Conservation (phyloP, 2,329 filamentous ascomycete genomes). For the Bipolaris sorokiniana region DNA sequence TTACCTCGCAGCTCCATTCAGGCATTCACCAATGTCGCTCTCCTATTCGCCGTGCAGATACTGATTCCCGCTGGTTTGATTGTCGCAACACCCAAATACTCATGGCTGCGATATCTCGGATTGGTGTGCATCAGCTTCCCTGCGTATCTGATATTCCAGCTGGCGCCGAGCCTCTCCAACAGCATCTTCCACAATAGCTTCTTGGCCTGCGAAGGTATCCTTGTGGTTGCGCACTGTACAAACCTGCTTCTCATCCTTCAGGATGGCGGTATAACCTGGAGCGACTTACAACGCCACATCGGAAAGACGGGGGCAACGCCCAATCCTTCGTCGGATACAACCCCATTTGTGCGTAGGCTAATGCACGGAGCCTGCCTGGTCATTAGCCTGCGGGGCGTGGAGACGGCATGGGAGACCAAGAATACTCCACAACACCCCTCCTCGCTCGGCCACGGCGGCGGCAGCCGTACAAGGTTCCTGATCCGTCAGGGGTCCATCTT, state of each 20-base stretch:
- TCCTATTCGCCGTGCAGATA: too few species aligned
- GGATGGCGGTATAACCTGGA: slow-evolving; percentile 5
- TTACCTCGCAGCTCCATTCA: too few species aligned
- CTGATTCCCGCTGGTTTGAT: neutral
- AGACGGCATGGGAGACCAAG: neutral
- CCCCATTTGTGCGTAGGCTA: slow-evolving; percentile 1
- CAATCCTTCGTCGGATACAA: neutral
- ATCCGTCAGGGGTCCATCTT: slow-evolving; percentile 4
- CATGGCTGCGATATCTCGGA: neutral
- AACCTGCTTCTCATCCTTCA: slow-evolving; percentile 2
- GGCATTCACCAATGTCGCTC: too few species aligned
- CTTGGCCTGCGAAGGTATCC: slow-evolving; percentile 2
- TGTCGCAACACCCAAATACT: neutral
- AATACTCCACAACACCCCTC: neutral
- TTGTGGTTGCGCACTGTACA: slow-evolving; percentile 1
- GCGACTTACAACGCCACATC: slow-evolving; percentile 1
- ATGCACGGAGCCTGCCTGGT: slow-evolving; percentile 3
- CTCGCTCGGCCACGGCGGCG: slow-evolving; percentile 1
- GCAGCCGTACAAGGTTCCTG: slow-evolving; percentile 1
- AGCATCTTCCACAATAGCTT: slow-evolving; percentile 3
- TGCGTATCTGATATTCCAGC: slow-evolving; percentile 1
- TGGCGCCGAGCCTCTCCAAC: slow-evolving; percentile 3
- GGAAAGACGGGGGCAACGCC: neutral
- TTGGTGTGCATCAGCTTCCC: neutral
- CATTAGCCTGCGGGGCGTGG: slow-evolving; percentile 2